Base-by-base conservation (phyloP, 2,329 filamentous ascomycete species). In the Xylaria sp. region DNA sequence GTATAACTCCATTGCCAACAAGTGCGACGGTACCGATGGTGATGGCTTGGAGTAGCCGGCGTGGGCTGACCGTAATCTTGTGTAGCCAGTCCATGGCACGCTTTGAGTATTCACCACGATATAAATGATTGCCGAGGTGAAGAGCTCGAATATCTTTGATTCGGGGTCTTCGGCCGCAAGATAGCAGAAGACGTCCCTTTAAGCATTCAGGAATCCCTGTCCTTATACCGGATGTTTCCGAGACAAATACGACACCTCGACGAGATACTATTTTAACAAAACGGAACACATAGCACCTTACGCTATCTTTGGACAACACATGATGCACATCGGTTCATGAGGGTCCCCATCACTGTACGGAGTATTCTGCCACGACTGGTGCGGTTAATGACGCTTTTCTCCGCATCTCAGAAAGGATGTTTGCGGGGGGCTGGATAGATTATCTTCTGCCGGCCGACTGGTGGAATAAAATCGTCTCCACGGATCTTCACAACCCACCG, bases 391-490 rank as follows among this genome's bases (percentile, higher is more conserved):
- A 39, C 25, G 25, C 45, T 30, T 1, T 50, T 63, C 60, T 45
- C 48, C 55, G 56, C 43, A 41, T 56, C 56, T 36, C 45, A 56
- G 25, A 50, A 41, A 13, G 39, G 34, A 62, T 45, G 23, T 50
- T 57, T 28, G 13, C 46, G 63, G 56, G 66, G 46, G 63, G 62
- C 59, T 28, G 43, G 59, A 64, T 70, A 66, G 61, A 63, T 30
- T 30, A 39, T 34, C 32, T 63, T 66, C 55, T 70, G 65, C 62
- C 58, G 64, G 52, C 53, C 63, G 63, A 72, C 70, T 74, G 72
- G 71, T 72, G 71, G 68, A 58, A 70, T 62, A 63, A 61, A 45
- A 30, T 12, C 4, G 18, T 48, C 46, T 55, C 57, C 36, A 64
- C 58, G 18, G 30, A 46, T 34, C 25, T 45, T 30, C 52, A 28